These are phyloP conservation scores for Sarocladium strictum DNA, from an alignment of 2,329 filamentous ascomycete genomes.

Conservation along the genomic window DNA sequence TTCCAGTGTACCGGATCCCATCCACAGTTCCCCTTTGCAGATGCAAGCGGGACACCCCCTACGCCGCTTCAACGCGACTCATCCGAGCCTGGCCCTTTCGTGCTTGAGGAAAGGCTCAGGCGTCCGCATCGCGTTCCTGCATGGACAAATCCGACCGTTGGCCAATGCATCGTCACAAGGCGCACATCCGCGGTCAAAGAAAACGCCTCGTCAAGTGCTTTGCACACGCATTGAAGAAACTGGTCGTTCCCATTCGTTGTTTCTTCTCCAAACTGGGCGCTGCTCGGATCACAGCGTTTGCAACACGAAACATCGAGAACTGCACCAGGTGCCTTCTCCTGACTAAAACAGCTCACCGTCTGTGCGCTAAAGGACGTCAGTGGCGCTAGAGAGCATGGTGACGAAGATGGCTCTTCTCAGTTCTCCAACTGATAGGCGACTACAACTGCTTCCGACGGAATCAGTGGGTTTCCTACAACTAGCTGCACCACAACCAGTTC, in stretches of 20 bases:
- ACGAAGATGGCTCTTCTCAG: neutral
- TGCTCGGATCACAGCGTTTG: neutral
- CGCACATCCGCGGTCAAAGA: neutral
- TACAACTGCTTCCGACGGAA: neutral
- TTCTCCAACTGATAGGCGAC: neutral
- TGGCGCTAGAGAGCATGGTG: slow-evolving; percentile 1
- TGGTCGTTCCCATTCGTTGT: neutral
- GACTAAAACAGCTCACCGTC: neutral
- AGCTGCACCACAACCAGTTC: too few species aligned
- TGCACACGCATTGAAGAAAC: neutral
- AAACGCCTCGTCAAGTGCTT: neutral
- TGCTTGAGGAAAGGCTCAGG: neutral
- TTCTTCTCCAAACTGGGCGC: neutral
- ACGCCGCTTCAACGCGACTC: neutral
- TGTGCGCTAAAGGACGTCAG: neutral
- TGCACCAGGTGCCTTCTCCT: neutral
- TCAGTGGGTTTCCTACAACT: too few species aligned
- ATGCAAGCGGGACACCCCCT: neutral
- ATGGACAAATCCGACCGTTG: neutral
- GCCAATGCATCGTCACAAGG: neutral
- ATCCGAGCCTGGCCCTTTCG: neutral
- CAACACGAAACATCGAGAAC: slow-evolving; percentile 5
- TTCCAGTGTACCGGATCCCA: neutral
- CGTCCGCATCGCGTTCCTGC: neutral
- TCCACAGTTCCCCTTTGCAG: neutral